A percentile compares a stretch with the other conserved stretches of the same genome.
Evolutionary conservation across 1,284 basidiomycete species (phyloP).

Genomic region (Ganoderma meredithae): DNA sequence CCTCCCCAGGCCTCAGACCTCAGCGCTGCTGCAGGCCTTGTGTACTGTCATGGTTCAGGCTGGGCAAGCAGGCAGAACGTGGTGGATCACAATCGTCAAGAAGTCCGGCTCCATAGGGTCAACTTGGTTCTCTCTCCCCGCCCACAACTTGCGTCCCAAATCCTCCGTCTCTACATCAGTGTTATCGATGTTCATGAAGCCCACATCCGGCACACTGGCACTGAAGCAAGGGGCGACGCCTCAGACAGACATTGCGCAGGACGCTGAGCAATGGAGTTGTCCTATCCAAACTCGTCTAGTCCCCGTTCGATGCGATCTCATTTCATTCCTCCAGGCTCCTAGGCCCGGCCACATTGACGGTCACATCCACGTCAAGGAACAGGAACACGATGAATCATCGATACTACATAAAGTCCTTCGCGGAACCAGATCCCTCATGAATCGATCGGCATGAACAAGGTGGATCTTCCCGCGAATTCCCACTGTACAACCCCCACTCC

Average conservation of each 20-base stretch:
- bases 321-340: not conserved
- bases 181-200: not conserved
- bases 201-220: not conserved
- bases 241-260: not conserved
- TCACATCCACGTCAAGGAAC: not conserved
- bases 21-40: no score
- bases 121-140: not conserved
- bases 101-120: no score
- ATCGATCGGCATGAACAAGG: not conserved
- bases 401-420: not conserved
- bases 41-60: no score
- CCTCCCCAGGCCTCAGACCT: not conserved
- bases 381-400: not conserved
- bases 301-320: not conserved
- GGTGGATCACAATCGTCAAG: no score
- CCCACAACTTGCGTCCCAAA: not conserved
- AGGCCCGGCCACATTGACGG: not conserved
- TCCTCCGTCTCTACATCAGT: not conserved
- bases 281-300: conserved; percentile 6
- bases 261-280: not conserved
- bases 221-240: not conserved
- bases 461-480: conserved; percentile 7
- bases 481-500: not conserved
- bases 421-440: conserved; percentile 4
- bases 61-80: no score